Percentiles rank a stretch among this genome's conserved stretches.
Conservation (phyloP, 2,329 filamentous ascomycete genomes). For the Calcarisporium arbuscula region DNA sequence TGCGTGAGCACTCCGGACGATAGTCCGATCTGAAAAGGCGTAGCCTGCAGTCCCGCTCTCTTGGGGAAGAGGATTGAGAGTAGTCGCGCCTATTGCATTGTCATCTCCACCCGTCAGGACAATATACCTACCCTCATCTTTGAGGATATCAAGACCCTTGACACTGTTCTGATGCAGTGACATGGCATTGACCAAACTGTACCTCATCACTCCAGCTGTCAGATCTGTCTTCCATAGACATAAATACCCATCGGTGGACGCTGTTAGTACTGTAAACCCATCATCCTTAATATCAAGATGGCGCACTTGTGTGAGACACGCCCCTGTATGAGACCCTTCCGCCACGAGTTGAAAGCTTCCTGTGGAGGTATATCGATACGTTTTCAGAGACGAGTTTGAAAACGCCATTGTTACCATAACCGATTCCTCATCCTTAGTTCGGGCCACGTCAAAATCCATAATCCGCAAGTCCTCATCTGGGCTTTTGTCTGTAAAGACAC, state of each 20-base stretch:
- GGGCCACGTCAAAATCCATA: conserved; percentile 64
- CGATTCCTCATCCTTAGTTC: conserved; percentile 12
- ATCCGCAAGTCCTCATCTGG: conserved; percentile 66
- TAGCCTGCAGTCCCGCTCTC: conserved; percentile 14
- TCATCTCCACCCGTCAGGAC: conserved; percentile 83
- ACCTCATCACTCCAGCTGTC: too few species aligned
- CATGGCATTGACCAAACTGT: too few species aligned
- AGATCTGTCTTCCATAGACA: conserved; percentile 24
- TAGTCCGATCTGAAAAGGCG: conserved; percentile 15
- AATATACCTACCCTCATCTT: conserved; percentile 29
- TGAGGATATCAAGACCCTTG: conserved; percentile 52
- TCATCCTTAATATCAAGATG: conserved; percentile 29
- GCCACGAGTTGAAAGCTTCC: conserved; percentile 44
- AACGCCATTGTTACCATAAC: conserved; percentile 67
- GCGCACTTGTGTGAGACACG: conserved; percentile 65
- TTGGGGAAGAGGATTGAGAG: conserved; percentile 13
- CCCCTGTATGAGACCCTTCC: conserved; percentile 57
- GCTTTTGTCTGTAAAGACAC: conserved; percentile 43
- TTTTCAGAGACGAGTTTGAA: conserved; percentile 75
- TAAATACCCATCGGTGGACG: conserved; percentile 76
- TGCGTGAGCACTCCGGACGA: conserved; percentile 53
- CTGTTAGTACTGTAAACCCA: conserved; percentile 49
- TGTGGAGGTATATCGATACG: conserved; percentile 40
- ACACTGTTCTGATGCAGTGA: conserved; percentile 75
- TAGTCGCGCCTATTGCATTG: conserved; percentile 63